Evolutionary conservation across 2,329 filamentous ascomycete genomes (phyloP), one percentile per base, ranked within the genome.

Genomic region (Cladophialophora immunda): DNA sequence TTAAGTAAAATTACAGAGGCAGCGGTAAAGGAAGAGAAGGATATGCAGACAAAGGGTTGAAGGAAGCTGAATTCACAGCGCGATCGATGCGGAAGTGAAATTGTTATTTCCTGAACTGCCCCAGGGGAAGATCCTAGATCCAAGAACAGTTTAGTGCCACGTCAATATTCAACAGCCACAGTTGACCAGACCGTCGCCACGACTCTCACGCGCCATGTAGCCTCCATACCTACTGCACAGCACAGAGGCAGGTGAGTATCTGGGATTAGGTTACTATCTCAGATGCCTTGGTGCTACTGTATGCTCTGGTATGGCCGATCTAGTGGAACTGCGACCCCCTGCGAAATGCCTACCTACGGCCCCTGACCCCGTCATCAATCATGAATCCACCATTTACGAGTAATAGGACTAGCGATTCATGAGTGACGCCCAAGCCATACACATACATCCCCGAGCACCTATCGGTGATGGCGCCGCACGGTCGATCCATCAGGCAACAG

Each of bases 61-160:
- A 55, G 27, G 15, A 22, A 55, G 30, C 30, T 45, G 17, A 17
- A 30, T 41, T 50, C 41, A 34, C 25, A 15, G 57, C 57, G 57
- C 29, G n/a, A 25, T 47, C 22, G n/a, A 15, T 59, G 57, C 29
- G 27, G 29, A 45, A 50, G 27, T 50, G 45, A 50, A 50, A 50
- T 50, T 50, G 22, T 50, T 50, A 22, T 50, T 50, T 15, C 45
- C 22, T 17, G 25, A 19, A 58, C 38, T 58, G 56, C 56, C 32
- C 41, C 8, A 50, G 45, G 45, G 17, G 45, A 50, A 50, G 19
- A 25, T 27, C 13, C 45, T 50, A 50, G 22, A 27, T 11, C 45
- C 45, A 25, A 27, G 45, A 50, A 27, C 9, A 11, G 45, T 27
- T 50, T 50, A 50, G 45, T 50, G 45, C 19, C 45, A 27, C 11